These are phyloP conservation scores for Naegleria gruberi DNA, from an alignment of 208 protist species.

Conservation along the genomic window DNA sequence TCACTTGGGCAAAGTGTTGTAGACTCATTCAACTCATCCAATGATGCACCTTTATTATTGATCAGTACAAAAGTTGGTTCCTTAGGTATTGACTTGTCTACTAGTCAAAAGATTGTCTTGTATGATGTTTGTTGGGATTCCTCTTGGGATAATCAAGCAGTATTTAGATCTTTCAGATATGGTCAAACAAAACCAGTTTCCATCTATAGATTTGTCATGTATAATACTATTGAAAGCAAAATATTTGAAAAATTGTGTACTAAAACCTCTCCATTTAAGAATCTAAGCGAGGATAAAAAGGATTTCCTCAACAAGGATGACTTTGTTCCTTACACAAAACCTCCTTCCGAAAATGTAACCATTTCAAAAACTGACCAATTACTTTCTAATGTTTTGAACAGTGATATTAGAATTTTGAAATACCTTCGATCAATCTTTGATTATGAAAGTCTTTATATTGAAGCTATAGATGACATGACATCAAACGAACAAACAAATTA, in stretches of 20 bases:
- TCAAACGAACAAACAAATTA: not conserved
- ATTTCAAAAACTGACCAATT: not conserved
- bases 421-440: not conserved
- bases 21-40: conserved; percentile 51
- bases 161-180: conserved; percentile 81
- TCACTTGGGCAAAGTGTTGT: conserved; percentile 51
- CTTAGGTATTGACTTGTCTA: conserved; percentile 78
- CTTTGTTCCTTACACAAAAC: not conserved
- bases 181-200: conserved; percentile 74
- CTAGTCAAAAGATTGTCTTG: conserved; percentile 82
- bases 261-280: not conserved
- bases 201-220: conserved; percentile 79
- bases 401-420: not conserved
- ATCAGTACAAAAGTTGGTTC: conserved; percentile 79
- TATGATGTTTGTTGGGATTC: conserved; percentile 87
- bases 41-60: conserved; percentile 55
- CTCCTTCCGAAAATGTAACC: not conserved
- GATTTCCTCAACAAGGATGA: not conserved
- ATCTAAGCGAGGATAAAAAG: not conserved
- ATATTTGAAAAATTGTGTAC: conserved; percentile 40
- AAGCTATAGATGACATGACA: not conserved
- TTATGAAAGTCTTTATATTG: not conserved
- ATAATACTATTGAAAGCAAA: conserved; percentile 79
- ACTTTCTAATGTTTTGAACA: not conserved
- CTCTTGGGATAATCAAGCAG: conserved; percentile 72